Evolutionary conservation across 768 basidiomycete species (phyloP), one percentile per base, ranked within the genome.

Genomic region (Mycena filopes): DNA sequence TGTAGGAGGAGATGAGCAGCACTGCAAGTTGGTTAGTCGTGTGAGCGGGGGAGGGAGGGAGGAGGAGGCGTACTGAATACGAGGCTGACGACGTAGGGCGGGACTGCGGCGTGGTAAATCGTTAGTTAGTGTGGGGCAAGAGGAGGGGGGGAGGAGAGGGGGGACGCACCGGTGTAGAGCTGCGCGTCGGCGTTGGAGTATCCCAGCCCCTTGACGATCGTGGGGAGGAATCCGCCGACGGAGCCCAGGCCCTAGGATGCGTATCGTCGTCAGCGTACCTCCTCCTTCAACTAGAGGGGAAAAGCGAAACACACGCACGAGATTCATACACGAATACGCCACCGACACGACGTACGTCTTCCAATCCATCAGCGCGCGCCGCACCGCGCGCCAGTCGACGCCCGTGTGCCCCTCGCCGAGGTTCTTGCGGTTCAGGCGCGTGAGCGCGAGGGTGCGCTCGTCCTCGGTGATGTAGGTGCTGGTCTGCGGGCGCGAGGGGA

Each of bases 361-460:
- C 64, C 64, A 65, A 23, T 65, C 64, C 36, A 36, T 0, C 43
- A 65, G 2, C 40, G 51, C 64, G 1, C 57, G 33, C 26, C 15
- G n/a, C 18, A 65, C 64, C n/a, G 57, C 64, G 2, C 20, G 13
- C 51, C 53, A 65, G 25, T 65, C 64, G 15, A 65, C 21, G 21
- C 64, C 64, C n/a, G 64, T 65, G 50, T 65, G 51, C 9, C 64
- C 64, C 51, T 65, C 64, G 18, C 64, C 64, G 13, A 65, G 46
- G 11, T 65, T 65, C 29, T 55, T 47, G 6, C 64, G 33, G 31
- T 65, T 60, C 2, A 65, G 29, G 5, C 64, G 50, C 29, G 57
- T 55, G 11, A 65, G 40, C 10, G 64, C 64, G 12, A 65, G 46
- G 3, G 64, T 60, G 51, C 64, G 64, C 57, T 65, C 38, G 6